These are phyloP conservation scores for Cetraspora pellucida DNA, from an alignment of 192 early-diverging fungal species.

Conservation along the genomic window DNA sequence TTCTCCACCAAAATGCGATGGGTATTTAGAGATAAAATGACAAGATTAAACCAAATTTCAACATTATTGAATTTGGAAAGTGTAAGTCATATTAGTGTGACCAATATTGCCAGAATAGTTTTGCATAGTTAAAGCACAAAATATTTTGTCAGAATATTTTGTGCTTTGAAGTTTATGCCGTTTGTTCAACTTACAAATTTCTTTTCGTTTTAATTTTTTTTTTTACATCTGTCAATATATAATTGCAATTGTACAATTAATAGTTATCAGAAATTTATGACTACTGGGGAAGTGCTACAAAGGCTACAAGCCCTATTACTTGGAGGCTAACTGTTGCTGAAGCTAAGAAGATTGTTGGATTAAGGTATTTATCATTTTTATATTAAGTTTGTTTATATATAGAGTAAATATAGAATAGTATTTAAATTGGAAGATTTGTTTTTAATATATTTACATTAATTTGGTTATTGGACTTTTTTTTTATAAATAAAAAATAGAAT, in stretches of 20 bases:
- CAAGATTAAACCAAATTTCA: slow-evolving; percentile 82
- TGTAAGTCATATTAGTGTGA: slow-evolving; percentile 37
- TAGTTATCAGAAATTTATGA: slow-evolving; percentile 71
- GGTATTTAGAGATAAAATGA: slow-evolving; percentile 74
- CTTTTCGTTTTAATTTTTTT: no score
- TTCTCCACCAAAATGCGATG: slow-evolving; percentile 62
- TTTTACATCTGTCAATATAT: background rate
- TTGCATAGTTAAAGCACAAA: no score
- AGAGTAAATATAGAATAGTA: no score
- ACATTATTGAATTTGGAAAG: slow-evolving; percentile 80
- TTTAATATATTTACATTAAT: background rate
- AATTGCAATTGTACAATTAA: background rate
- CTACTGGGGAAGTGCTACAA: slow-evolving; percentile 63
- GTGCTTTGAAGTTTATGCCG: background rate
- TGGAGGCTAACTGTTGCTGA: slow-evolving; percentile 75
- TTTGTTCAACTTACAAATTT: no score
- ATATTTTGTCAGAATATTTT: background rate
- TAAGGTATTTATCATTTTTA: slow-evolving; percentile 52
- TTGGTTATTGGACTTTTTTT: background rate
- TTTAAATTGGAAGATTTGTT: background rate
- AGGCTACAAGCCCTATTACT: slow-evolving; percentile 51
- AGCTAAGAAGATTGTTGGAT: slow-evolving; percentile 63
- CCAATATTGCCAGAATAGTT: background rate
- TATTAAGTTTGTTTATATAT: background rate
- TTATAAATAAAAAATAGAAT: slow-evolving; percentile 41